Base-by-base conservation (phyloP, 768 basidiomycete species). In the Podaxis rugospora region DNA sequence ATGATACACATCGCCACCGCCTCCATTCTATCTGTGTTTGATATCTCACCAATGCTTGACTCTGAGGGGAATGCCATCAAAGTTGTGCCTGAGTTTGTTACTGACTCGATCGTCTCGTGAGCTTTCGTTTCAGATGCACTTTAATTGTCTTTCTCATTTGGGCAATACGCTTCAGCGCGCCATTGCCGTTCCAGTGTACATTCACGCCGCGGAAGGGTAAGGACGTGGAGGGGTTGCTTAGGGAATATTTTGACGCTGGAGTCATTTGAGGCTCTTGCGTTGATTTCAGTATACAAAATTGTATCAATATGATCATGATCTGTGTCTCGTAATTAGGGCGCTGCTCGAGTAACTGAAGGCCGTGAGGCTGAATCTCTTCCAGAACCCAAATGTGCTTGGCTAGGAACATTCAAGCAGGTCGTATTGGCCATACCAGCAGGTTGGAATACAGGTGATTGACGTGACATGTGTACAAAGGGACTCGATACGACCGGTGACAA, bases 31-130 rank as follows among this genome's bases (percentile, higher is more conserved):
- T 51, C 66, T 39, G 21, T 56, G 21, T 64, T 57, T 50, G 63
- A 68, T 55, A 66, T 66, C 16, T 64, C 63, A 25, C 57, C 57
- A 23, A 47, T 21, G 28, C 50, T 51, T 28, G 52, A 65, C n/a
- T 47, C 32, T 16, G 49, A 54, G 4, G 61, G 64, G 2, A 59
- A 63, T 13, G 25, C 62, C 0, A 59, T 62, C 36, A 51, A 57
- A 13, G 51, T 58, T 11, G 39, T 36, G 14, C 16, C 54, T 23
- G 40, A 59, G 42, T 53, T 49, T 16, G 4, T 40, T 4, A 16
- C 44, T 13, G 18, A 2, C n/a, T 57, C 49, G 0, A 1, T 58
- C 10, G 16, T 49, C 28, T 63, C 51, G 62, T 63, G n/a, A 54
- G 62, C 50, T 18, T 3, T 32, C 10, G 6, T 3, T 13, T 13